Evolutionary conservation across 306 rosid genomes (phyloP), one percentile per base, ranked within the genome.

Genomic region (Boehmeria nivea): DNA sequence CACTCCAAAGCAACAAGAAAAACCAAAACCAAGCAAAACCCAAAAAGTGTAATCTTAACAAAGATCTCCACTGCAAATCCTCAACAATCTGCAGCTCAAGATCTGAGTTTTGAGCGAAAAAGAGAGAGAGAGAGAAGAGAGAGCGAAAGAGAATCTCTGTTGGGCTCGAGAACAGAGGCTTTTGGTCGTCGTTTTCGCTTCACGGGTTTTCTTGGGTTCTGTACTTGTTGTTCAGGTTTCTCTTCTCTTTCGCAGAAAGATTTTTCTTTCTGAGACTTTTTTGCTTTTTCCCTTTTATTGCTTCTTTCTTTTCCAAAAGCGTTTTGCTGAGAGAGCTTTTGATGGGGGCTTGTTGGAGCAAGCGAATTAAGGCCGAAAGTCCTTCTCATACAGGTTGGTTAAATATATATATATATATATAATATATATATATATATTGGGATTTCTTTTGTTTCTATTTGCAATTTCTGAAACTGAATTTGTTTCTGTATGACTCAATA

Each of bases 311-410:
- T n/a, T n/a, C n/a, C n/a, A n/a, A n/a, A n/a, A n/a, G n/a, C n/a
- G n/a, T n/a, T 34, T 54, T 50, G 42, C 47, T 72, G 61, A 54
- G 63, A 38, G 77, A 7, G 38, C 52, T 71, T 71, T 77, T 54
- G 81, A 93, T 87, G 99, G 99, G 99, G 73, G 77, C 80, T 78
- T 93, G 96, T 69, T 87, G 89, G 89, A 87, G 99, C 67, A 83
- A 72, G 42, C 75, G 70, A 65, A 72, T 85, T 61, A 85, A 84
- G 83, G 73, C 95, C 10, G 78, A 78, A 70, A 77, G 76, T 73
- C 69, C 88, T 70, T 76, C 76, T 48, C 64, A 60, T 65, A 68
- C 86, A 71, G 99, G 99, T 84, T 70, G 38, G 38, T 4, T 4
- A 33, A 33, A 33, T 33, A 11, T 5, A 33, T n/a, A n/a, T n/a